Evolutionary conservation across 306 rosid genomes (phyloP).

Genomic region (Pachyrhizus erosus): DNA sequence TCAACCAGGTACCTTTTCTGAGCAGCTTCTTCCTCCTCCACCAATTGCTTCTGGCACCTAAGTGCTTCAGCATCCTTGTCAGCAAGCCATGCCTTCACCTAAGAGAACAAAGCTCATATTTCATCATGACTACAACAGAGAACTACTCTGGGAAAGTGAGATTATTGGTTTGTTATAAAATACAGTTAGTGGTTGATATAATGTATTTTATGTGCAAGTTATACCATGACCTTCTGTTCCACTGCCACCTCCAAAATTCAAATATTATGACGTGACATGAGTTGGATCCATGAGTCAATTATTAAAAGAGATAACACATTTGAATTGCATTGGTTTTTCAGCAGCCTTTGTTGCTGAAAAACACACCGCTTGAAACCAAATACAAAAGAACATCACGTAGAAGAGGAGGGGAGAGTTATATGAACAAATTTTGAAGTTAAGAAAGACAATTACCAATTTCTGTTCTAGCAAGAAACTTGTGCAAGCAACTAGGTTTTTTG

Average conservation of each 20-base stretch:
- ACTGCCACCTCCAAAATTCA: conserved; percentile 8
- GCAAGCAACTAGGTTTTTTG: conserved; percentile 80
- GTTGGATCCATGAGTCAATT: background rate
- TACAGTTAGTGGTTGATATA: background rate
- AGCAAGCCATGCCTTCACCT: conserved; percentile 86
- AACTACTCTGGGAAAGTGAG: conserved; percentile 11
- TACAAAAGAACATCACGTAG: background rate
- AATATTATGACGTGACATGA: background rate
- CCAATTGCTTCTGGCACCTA: conserved; percentile 79
- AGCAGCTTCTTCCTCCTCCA: conserved; percentile 94
- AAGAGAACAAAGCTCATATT: conserved; percentile 30
- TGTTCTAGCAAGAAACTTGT: conserved; percentile 85
- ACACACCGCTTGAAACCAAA: background rate
- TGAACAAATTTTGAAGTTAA: conserved; percentile 6
- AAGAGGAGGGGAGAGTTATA: background rate
- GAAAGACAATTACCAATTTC: conserved; percentile 63
- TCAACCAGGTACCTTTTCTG: conserved; percentile 67
- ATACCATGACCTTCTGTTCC: background rate
- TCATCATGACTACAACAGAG: conserved; percentile 28
- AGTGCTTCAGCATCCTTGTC: conserved; percentile 88
- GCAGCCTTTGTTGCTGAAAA: background rate
- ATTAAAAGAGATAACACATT: background rate
- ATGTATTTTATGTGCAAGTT: background rate
- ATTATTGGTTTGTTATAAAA: conserved; percentile 1
- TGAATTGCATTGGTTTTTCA: conserved; percentile 9